Evolutionary conservation across 352 stramenopile genomes (phyloP).

Genomic region (Pythium dissotocum): DNA sequence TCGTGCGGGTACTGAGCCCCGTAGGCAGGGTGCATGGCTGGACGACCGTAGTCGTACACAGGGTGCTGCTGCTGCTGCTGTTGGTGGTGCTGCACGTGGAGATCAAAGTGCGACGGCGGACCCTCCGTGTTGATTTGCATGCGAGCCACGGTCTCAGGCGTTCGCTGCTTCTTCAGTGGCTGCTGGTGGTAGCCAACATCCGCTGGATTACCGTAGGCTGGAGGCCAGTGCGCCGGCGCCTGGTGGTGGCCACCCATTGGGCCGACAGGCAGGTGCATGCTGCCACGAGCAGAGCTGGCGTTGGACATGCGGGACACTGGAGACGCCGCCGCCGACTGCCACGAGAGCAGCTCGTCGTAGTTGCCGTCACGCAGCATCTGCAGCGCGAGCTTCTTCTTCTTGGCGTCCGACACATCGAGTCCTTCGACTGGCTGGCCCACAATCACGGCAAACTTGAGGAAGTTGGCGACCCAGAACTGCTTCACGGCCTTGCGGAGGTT

Average conservation of each 20-base stretch:
- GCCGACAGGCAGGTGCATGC: slow-evolving; percentile 1
- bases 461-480: slow-evolving; percentile 86
- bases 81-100: slow-evolving; percentile 17
- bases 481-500: slow-evolving; percentile 75
- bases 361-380: slow-evolving; percentile 78
- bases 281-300: neutral
- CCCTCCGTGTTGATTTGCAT: slow-evolving; percentile 20
- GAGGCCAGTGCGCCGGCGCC: slow-evolving; percentile 11
- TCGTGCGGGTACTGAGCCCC: slow-evolving; percentile 17
- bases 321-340: slow-evolving; percentile 42
- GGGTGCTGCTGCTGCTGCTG: slow-evolving; percentile 6
- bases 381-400: slow-evolving; percentile 82
- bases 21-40: slow-evolving; percentile 6
- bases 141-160: slow-evolving; percentile 27
- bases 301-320: slow-evolving; percentile 33
- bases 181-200: slow-evolving; percentile 16
- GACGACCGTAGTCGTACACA: slow-evolving; percentile 20
- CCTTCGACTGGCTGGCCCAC: slow-evolving; percentile 74
- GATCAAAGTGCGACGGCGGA: slow-evolving; percentile 16
- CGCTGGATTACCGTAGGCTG: slow-evolving; percentile 13
- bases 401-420: slow-evolving; percentile 74
- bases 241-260: slow-evolving; percentile 6
- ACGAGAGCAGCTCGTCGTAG: slow-evolving; percentile 72
- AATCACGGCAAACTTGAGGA: slow-evolving; percentile 81
- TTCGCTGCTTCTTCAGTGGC: slow-evolving; percentile 33